Evolutionary conservation across 1,139 yeast species (phyloP).

Genomic region (Yamadazyma oceani): DNA sequence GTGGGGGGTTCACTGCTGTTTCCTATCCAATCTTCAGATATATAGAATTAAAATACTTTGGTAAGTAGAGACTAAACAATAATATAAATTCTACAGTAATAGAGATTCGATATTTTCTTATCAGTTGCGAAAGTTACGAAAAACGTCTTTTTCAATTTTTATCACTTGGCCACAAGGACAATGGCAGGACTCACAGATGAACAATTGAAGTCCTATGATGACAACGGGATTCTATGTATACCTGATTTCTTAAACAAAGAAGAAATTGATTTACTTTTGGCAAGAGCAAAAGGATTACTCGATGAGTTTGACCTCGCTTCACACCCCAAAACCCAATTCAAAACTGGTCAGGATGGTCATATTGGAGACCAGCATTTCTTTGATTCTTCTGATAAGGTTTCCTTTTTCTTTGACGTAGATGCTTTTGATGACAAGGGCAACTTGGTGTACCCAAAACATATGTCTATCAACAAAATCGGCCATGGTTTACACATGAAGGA

Average conservation of each 20-base stretch:
- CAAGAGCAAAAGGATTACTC: conserved; percentile 47
- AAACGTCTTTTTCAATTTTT: neutral
- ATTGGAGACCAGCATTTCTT: conserved; percentile 75
- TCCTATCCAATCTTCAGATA: conserved; percentile 65
- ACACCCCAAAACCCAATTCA: conserved; percentile 76
- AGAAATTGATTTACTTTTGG: conserved; percentile 40
- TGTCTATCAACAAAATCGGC: conserved; percentile 74
- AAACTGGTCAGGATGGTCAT: conserved; percentile 64
- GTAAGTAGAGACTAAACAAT: conserved; percentile 36
- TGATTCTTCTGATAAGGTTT: conserved; percentile 66
- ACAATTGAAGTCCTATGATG: conserved; percentile 46
- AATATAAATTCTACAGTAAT: conserved; percentile 4
- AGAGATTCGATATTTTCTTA: neutral
- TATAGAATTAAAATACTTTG: conserved; percentile 57
- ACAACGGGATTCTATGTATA: conserved; percentile 64
- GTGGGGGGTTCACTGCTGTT: conserved; percentile 69
- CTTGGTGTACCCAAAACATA: conserved; percentile 51
- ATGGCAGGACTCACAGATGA: conserved; percentile 24
- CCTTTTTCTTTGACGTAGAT: conserved; percentile 71
- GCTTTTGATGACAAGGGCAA: conserved; percentile 58
- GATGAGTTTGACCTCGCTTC: conserved; percentile 47
- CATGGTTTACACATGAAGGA: conserved; percentile 69
- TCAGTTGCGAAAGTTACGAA: neutral
- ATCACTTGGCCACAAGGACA: too few relatives aligned
- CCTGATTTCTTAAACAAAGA: conserved; percentile 50